Conservation (phyloP, 345 rosid species). For the Clausena lansium region DNA sequence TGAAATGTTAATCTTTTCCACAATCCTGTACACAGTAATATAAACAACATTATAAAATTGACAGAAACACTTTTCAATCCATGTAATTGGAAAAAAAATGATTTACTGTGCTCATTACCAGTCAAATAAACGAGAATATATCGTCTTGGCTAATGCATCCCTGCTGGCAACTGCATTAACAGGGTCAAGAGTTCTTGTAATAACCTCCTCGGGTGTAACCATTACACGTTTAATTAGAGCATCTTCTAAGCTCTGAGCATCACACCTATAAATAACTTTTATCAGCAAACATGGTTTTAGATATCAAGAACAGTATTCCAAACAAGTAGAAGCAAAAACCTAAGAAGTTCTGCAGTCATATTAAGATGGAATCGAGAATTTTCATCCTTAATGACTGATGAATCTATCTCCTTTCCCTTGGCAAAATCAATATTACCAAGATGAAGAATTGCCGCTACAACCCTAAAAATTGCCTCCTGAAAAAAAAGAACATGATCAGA, state of each 20-base stretch:
- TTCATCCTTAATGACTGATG: conserved; percentile 77
- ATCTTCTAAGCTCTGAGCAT: conserved; percentile 82
- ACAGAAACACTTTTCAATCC: not conserved
- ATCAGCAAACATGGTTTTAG: conserved; percentile 5
- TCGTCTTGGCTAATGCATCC: conserved; percentile 88
- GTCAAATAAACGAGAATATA: conserved; percentile 85
- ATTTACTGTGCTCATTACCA: conserved; percentile 48
- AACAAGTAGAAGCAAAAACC: conserved; percentile 24
- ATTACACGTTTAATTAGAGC: conserved; percentile 85
- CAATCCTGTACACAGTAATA: conserved; percentile 59
- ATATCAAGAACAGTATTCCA: not conserved
- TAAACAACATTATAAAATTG: conserved; percentile 9
- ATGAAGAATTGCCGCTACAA: conserved; percentile 92
- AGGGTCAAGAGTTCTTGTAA: conserved; percentile 82
- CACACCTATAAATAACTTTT: conserved; percentile 50
- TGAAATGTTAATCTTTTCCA: conserved; percentile 77
- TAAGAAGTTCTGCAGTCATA: conserved; percentile 71
- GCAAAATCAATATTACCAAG: conserved; percentile 81
- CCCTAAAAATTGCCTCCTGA: conserved; percentile 90
- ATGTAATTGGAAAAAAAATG: conserved; percentile 6
- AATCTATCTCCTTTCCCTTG: conserved; percentile 77
- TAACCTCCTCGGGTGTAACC: conserved; percentile 94
- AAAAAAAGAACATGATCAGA: conserved; percentile 27
- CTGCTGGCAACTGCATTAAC: conserved; percentile 65
- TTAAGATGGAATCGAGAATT: conserved; percentile 73